Evolutionary conservation across 495 filamentous ascomycete genomes (phyloP).

Genomic region (Clavariopsis aquatica): DNA sequence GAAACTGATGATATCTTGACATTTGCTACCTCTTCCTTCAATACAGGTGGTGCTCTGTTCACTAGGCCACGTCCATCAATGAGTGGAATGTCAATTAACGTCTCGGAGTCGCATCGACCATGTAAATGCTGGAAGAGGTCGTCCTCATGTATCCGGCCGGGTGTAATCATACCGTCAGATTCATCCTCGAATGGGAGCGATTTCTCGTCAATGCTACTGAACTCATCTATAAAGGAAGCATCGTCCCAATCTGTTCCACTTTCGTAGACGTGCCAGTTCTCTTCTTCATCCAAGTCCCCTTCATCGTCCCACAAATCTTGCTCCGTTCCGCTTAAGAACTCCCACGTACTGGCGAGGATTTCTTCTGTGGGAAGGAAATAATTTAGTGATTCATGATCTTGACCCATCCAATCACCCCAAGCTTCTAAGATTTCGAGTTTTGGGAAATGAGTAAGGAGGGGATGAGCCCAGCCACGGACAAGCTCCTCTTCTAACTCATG

Average conservation of each 20-base stretch:
- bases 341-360: constrained; percentile 29
- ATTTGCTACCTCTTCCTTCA: neutral
- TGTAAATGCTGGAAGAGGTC: neutral
- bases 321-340: constrained; percentile 30
- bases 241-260: constrained; percentile 26
- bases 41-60: neutral
- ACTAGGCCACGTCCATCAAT: neutral
- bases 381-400: constrained; percentile 28
- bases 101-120: neutral
- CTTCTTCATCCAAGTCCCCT: constrained; percentile 10
- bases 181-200: constrained; percentile 9
- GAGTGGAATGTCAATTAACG: neutral
- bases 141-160: constrained; percentile 3
- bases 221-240: constrained; percentile 11
- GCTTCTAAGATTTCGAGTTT: constrained; percentile 30
- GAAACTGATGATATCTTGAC: neutral
- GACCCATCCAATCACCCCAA: constrained; percentile 26
- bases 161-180: constrained; percentile 18
- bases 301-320: constrained; percentile 34
- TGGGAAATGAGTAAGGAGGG: constrained; percentile 26
- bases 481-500: constrained; percentile 25
- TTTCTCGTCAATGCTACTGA: neutral
- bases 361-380: constrained; percentile 35
- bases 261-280: constrained; percentile 7
- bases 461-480: constrained; percentile 26